phyloP scores from a whole-genome alignment of 805 yeast species.

The Vanderwaltozyma yarrowii region DNA sequence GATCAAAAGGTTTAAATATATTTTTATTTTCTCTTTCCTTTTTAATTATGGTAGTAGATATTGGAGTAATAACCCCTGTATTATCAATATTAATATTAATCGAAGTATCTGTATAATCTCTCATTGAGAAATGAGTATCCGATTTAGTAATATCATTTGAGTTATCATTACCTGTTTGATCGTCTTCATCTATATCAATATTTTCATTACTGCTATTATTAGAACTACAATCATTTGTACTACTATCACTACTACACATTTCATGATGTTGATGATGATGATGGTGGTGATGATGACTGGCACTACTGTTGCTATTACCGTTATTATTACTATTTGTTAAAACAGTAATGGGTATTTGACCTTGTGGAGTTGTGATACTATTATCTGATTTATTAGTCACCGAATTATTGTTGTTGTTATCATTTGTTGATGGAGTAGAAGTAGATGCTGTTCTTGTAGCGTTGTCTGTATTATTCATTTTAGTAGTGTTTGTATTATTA shows the following conservation, averaged over 20 bases:
- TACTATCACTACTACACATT: no score
- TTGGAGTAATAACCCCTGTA: constrained; percentile 6
- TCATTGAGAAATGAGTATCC: not conserved
- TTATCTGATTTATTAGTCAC: not conserved
- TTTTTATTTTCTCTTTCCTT: not conserved
- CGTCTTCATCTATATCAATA: no score
- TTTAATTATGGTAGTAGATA: not conserved
- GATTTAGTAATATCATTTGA: not conserved
- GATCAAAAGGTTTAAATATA: constrained; percentile 25
- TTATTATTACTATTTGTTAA: not conserved
- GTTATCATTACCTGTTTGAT: not conserved
- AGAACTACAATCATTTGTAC: no score
- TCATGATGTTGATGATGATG: no score
- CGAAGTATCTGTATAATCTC: constrained; percentile 8
- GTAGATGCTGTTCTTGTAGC: constrained; percentile 1
- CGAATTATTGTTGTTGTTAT: not conserved
- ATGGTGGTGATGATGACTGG: no score
- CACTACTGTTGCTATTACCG: not conserved
- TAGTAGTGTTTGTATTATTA: not conserved
- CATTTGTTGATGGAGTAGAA: constrained; percentile 4
- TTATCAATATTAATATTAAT: not conserved
- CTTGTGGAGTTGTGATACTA: not conserved
- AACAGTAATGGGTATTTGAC: not conserved
- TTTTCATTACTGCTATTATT: no score
- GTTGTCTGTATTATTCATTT: no score